These are phyloP conservation scores for Arthrobotrys sinensis DNA, from an alignment of 2,329 filamentous ascomycete genomes.

Conservation along the genomic window DNA sequence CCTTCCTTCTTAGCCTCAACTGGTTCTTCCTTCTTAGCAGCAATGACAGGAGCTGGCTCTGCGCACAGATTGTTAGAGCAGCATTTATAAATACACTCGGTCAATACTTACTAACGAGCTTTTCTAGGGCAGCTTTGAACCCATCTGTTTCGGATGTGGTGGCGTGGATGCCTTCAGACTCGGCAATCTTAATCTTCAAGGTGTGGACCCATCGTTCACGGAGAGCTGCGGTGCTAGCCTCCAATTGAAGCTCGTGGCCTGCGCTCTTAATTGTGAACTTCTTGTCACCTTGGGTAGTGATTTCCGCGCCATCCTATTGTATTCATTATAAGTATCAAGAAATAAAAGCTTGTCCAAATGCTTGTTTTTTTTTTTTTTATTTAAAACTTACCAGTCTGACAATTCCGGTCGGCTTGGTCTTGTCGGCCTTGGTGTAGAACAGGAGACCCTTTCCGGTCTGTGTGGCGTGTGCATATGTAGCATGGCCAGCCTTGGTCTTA, in stretches of 20 bases:
- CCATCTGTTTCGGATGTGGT: constrained; percentile 82
- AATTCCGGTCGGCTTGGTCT: constrained; percentile 83
- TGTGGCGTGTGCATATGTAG: constrained; percentile 84
- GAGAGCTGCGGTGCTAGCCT: constrained; percentile 81
- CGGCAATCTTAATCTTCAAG: constrained; percentile 83
- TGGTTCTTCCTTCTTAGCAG: constrained; percentile 67
- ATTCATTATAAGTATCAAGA: no score
- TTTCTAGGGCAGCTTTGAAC: constrained; percentile 89
- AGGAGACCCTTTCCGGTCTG: constrained; percentile 96
- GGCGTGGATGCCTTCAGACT: constrained; percentile 85
- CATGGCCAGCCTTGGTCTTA: constrained; percentile 86
- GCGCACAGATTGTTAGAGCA: constrained; percentile 63
- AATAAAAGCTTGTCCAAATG: no score
- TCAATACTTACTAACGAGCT: constrained; percentile 69
- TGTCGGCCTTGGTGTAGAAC: constrained; percentile 92
- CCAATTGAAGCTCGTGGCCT: constrained; percentile 95
- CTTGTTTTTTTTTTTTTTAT: no score
- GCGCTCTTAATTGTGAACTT: constrained; percentile 86
- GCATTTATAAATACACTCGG: constrained; percentile 43
- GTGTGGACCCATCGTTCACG: constrained; percentile 93
- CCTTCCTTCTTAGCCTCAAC: constrained; percentile 65
- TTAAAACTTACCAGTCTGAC: constrained; percentile 84
- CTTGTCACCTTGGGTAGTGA: constrained; percentile 80
- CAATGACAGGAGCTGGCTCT: constrained; percentile 68
- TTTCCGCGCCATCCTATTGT: constrained; percentile 77